phyloP scores from a whole-genome alignment of 768 basidiomycete genomes.

The Termitomyces heimii region DNA sequence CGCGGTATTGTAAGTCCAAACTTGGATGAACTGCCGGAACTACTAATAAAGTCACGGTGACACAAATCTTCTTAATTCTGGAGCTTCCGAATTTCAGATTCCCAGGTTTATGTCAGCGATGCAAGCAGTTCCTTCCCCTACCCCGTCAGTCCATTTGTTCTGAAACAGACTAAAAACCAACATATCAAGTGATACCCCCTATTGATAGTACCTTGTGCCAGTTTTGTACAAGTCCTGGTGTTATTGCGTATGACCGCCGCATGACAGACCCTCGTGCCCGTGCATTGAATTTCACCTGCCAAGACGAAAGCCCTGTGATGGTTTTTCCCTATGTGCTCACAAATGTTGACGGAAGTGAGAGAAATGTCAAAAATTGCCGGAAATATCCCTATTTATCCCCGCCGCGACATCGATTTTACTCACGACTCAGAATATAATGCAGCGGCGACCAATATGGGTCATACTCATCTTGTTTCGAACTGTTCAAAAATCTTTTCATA shows the following conservation, averaged over 20 bases:
- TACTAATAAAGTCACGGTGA: too few relatives aligned
- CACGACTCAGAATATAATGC: not conserved
- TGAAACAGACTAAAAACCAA: not conserved
- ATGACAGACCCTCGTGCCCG: not conserved
- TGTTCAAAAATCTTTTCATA: not conserved
- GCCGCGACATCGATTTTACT: not conserved
- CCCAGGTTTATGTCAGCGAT: not conserved
- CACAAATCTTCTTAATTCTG: too few relatives aligned
- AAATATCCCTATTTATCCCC: not conserved
- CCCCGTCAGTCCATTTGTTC: not conserved
- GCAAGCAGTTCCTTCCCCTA: not conserved
- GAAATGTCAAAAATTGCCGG: not conserved
- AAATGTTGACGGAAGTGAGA: not conserved
- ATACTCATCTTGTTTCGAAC: too few relatives aligned
- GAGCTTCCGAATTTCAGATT: not conserved
- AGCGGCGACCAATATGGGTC: too few relatives aligned
- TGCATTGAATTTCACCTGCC: too few relatives aligned
- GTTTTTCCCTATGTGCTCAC: not conserved
- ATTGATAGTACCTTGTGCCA: not conserved
- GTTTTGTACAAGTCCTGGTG: not conserved
- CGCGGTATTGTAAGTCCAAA: not conserved
- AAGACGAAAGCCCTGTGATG: not conserved
- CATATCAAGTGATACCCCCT: not conserved
- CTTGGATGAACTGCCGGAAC: not conserved
- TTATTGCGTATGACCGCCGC: not conserved